Evolutionary conservation across 345 rosid genomes (phyloP).

Genomic region (Eutrema japonicum): DNA sequence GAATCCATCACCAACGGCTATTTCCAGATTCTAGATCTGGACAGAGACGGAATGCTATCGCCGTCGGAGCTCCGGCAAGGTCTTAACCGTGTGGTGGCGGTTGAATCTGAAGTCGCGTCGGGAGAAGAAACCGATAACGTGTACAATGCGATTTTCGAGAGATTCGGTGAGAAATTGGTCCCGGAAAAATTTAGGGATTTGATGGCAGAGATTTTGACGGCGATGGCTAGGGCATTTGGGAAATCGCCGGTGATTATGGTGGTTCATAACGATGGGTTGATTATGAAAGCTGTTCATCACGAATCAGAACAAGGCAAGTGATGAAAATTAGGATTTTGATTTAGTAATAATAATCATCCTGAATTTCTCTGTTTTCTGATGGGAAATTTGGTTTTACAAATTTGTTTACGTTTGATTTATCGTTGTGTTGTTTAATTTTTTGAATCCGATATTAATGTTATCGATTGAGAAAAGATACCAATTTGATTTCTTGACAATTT

Average conservation of each 20-base stretch:
- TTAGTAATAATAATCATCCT: background rate
- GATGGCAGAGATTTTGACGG: constrained; percentile 54
- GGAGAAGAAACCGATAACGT: constrained; percentile 33
- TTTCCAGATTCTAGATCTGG: constrained; percentile 48
- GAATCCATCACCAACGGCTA: constrained; percentile 40
- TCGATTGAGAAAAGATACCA: background rate
- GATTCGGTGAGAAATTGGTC: constrained; percentile 50
- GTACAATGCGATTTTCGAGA: constrained; percentile 47
- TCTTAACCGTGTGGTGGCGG: constrained; percentile 40
- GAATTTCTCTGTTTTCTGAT: background rate
- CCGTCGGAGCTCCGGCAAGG: constrained; percentile 47
- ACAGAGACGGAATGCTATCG: constrained; percentile 49
- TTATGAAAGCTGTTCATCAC: constrained; percentile 59
- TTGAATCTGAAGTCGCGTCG: constrained; percentile 40
- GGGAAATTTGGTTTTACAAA: background rate
- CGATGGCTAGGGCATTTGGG: constrained; percentile 60
- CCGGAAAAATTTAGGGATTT: constrained; percentile 38
- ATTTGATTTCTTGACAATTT: constrained; percentile 2
- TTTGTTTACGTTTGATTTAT: constrained; percentile 2
- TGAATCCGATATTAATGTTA: background rate
- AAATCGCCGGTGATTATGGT: constrained; percentile 50
- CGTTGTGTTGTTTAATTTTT: background rate
- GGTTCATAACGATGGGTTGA: constrained; percentile 53
- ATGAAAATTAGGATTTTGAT: background rate
- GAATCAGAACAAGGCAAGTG: constrained; percentile 38